Conservation (phyloP, 2,329 filamentous ascomycete genomes). For the Pseudocercospora macadamiae region DNA sequence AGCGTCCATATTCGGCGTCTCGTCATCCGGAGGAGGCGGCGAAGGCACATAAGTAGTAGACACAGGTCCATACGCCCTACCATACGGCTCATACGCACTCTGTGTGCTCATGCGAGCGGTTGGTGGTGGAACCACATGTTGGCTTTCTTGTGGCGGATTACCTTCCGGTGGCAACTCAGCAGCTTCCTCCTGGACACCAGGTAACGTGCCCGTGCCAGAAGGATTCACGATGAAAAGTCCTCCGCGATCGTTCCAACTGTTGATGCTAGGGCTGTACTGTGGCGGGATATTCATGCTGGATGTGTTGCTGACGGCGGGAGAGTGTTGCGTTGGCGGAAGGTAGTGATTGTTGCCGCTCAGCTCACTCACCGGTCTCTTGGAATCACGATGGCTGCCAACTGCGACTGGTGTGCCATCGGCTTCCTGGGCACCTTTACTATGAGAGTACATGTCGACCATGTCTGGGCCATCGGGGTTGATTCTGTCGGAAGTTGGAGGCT, state of each 20-base stretch:
- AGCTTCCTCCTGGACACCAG: slow-evolving; percentile 4
- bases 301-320: neutral
- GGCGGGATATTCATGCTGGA: neutral
- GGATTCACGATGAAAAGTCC: neutral
- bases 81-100: slow-evolving; percentile 2
- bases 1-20: neutral
- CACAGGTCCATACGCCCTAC: neutral
- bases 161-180: slow-evolving; percentile 18
- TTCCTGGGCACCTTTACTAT: slow-evolving; percentile 17
- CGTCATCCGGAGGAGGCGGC: neutral
- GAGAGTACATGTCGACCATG: slow-evolving; percentile 20
- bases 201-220: neutral
- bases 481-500: slow-evolving; percentile 16
- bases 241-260: neutral
- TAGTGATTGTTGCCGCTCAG: slow-evolving; percentile 16
- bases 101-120: neutral
- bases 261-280: neutral
- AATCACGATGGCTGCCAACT: neutral
- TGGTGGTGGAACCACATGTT: too few species aligned
- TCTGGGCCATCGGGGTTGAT: slow-evolving; percentile 1
- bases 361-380: slow-evolving; percentile 11
- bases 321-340: neutral
- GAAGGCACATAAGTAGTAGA: slow-evolving; percentile 3
- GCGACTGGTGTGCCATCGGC: slow-evolving; percentile 16
- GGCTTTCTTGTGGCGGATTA: slow-evolving; percentile 7